These are phyloP conservation scores for Debaryomyces psychrophilus DNA, from an alignment of 1,139 yeast genomes.

Conservation along the genomic window DNA sequence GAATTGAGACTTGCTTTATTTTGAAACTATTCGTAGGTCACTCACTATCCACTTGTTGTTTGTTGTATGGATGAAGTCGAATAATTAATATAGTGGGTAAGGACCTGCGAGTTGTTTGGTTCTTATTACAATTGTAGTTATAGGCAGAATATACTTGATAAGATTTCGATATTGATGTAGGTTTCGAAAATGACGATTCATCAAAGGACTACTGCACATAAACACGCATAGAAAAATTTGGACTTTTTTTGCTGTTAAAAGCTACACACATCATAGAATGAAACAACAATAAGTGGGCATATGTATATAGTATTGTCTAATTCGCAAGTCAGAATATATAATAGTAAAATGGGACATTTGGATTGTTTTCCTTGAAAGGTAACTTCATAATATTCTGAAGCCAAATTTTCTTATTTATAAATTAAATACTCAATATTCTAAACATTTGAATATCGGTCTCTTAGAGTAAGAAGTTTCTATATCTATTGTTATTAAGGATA, in stretches of 20 bases:
- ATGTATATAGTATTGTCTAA: not conserved
- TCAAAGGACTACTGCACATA: not conserved
- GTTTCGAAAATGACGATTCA: slow-evolving; percentile 1
- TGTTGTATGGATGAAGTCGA: not conserved
- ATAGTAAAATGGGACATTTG: no score
- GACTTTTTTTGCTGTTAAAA: not conserved
- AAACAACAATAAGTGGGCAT: not conserved
- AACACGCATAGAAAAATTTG: not conserved
- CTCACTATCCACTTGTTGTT: not conserved
- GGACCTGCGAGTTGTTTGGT: not conserved
- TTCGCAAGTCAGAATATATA: no score
- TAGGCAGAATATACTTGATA: not conserved
- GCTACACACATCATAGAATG: no score
- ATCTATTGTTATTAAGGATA: no score
- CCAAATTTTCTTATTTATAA: no score
- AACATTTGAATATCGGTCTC: no score
- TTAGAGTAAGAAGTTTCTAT: no score
- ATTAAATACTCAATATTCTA: no score
- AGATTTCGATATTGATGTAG: not conserved
- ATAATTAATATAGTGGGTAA: not conserved
- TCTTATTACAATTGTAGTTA: not conserved
- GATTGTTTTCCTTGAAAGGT: no score
- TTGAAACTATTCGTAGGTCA: not conserved
- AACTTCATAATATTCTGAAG: no score
- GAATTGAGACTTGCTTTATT: not conserved